Evolutionary conservation across 2,329 filamentous ascomycete species (phyloP), one percentile per base, ranked within the genome.

Genomic region (Alternaria sp.): DNA sequence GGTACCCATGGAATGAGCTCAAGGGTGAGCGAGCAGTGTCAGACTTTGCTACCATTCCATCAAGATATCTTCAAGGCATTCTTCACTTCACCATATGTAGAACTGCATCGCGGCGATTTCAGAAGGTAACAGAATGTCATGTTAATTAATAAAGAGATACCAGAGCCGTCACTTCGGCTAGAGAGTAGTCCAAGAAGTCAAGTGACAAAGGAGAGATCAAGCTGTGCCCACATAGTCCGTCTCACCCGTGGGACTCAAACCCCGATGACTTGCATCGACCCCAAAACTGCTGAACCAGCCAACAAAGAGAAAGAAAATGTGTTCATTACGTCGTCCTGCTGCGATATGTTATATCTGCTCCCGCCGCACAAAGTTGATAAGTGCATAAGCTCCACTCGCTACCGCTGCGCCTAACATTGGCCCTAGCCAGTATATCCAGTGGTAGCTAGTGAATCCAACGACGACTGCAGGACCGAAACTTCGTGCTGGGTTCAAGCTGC

Each of bases 401-500:
- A 86, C 71, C 1, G 80, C 71, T 13, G 70, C 66, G 1, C 83
- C 83, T 2, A 83, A 63, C 2, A 73, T 58, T 1, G 83, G 83
- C 0, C 82, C 83, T 1, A 83, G 58, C 83, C 83, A 84, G 30
- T 73, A 73, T n/a, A 73, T 70, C 71, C 64, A 66, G 43, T 66
- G 64, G 17, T 64, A 83, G 56, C 81, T 81, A 80, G 40, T 67
- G 62, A 53, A 73, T 51, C 68, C 81, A 82, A 66, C 83, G 77
- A 81, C 78, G 12, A 83, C 80, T 57, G 77, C 79, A 1, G 82
- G 82, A 6, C 81, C 83, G 63, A 84, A 83, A 25, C 80, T 82
- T 50, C 83, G 77, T 4, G 83, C 81, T 17, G 83, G 83, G 62
- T 84, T 84, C 32, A 84, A 73, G 11, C 79, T 81, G n/a, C 82